phyloP scores from a whole-genome alignment of 2,329 filamentous ascomycete genomes.

The Trichoderma koningii region DNA sequence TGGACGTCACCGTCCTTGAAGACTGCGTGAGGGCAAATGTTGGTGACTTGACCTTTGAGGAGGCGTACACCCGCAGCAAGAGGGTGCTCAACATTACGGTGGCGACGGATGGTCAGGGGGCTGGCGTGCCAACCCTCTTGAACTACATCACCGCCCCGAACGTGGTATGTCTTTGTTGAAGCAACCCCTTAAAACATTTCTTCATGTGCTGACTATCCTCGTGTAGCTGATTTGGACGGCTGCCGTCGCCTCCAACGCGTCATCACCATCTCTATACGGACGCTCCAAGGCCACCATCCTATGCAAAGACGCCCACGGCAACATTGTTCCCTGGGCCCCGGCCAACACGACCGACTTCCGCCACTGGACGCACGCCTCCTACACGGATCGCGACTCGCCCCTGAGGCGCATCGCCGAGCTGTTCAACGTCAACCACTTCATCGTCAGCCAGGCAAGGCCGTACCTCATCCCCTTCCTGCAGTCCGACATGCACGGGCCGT shows the following conservation, averaged over 20 bases:
- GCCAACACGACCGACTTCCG: conserved; percentile 63
- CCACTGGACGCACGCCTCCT: conserved; percentile 67
- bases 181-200: not conserved
- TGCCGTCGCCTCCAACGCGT: conserved; percentile 73
- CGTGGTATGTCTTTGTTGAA: conserved; percentile 62
- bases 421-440: conserved; percentile 94
- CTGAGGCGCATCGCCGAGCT: conserved; percentile 75
- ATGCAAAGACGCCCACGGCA: conserved; percentile 74
- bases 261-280: conserved; percentile 65
- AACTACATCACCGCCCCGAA: conserved; percentile 94
- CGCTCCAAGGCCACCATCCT: conserved; percentile 66
- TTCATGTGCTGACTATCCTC: conserved; percentile 26
- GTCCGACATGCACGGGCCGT: conserved; percentile 76
- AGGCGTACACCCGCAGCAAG: conserved; percentile 84
- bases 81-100: conserved; percentile 90
- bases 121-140: conserved; percentile 78
- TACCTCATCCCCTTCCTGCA: conserved; percentile 85
- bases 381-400: conserved; percentile 64
- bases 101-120: conserved; percentile 69
- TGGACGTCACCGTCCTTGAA: conserved; percentile 80
- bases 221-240: conserved; percentile 75
- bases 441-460: conserved; percentile 87
- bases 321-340: conserved; percentile 73
- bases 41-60: conserved; percentile 88
- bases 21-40: conserved; percentile 83